phyloP scores from a whole-genome alignment of 768 basidiomycete species.

The Psilocybe tampanensis region DNA sequence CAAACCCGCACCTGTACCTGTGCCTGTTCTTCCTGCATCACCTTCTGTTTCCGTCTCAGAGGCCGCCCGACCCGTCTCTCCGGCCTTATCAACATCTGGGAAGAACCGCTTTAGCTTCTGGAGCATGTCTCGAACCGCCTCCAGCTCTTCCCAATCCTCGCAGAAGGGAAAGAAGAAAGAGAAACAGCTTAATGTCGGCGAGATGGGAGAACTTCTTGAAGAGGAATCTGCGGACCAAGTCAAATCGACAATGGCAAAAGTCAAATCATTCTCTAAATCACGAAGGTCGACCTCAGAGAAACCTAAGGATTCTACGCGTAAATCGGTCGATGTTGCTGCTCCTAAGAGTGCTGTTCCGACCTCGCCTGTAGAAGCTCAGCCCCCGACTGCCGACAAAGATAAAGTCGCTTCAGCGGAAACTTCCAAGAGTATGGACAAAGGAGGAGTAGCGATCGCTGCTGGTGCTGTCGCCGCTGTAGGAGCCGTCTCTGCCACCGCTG shows the following conservation, averaged over 20 bases:
- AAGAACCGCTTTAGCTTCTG: conserved; percentile 72
- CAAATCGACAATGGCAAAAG: conserved; percentile 18
- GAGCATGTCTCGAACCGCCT: conserved; percentile 34
- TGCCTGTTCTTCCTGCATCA: conserved; percentile 8
- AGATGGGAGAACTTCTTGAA: conserved; percentile 69
- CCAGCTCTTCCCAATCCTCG: conserved; percentile 31
- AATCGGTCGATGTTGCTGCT: conserved; percentile 14
- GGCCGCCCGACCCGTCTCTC: conserved; percentile 40
- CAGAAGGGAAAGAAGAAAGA: conserved; percentile 38
- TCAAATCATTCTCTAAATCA: conserved; percentile 3
- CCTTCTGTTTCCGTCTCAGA: not conserved
- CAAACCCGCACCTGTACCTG: conserved; percentile 30
- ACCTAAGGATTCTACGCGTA: conserved; percentile 3
- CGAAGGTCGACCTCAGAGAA: conserved; percentile 20
- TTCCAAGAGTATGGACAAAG: not conserved
- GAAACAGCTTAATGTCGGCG: conserved; percentile 50
- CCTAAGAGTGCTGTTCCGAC: conserved; percentile 19
- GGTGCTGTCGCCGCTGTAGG: not conserved
- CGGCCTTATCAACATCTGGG: conserved; percentile 40
- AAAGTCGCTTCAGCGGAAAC: not conserved
- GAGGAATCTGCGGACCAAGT: conserved; percentile 37
- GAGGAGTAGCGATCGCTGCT: not conserved
- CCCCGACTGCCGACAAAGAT: not conserved
- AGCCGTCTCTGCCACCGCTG: not conserved
- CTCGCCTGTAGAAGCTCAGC: not conserved